Percentiles rank a stretch among this genome's conserved stretches.
Conservation (phyloP, 805 yeast species). For the Spathaspora sp. region DNA sequence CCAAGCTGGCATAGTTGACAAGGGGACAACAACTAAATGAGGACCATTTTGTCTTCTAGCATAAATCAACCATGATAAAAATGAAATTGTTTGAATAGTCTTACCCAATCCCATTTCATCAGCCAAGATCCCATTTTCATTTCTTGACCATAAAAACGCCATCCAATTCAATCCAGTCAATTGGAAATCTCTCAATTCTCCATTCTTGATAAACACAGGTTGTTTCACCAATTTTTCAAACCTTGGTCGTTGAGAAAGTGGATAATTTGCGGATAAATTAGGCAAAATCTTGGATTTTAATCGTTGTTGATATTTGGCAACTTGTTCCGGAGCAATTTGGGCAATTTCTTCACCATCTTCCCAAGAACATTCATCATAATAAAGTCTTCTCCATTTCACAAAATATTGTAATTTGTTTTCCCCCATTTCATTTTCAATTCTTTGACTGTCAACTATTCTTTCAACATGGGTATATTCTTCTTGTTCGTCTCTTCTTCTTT, state of each 20-base stretch:
- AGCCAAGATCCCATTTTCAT: conserved; percentile 95
- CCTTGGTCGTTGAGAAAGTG: conserved; percentile 66
- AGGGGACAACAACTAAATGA: conserved; percentile 91
- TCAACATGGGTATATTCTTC: conserved; percentile 84
- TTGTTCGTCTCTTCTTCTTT: conserved; percentile 76
- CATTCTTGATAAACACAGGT: conserved; percentile 86
- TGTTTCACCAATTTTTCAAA: conserved; percentile 85
- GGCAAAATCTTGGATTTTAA: conserved; percentile 83
- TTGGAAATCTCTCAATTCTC: conserved; percentile 94
- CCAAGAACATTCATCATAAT: conserved; percentile 97
- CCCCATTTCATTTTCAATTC: conserved; percentile 62
- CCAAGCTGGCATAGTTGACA: conserved; percentile 97
- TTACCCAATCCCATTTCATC: conserved; percentile 99
- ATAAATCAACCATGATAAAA: conserved; percentile 89
- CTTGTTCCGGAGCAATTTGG: conserved; percentile 76
- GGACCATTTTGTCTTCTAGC: conserved; percentile 98
- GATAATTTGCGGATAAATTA: conserved; percentile 72
- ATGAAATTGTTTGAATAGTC: conserved; percentile 94
- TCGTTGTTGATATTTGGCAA: conserved; percentile 76
- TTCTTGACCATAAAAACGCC: conserved; percentile 98
- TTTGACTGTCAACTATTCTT: conserved; percentile 81
- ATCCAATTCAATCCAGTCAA: conserved; percentile 98
- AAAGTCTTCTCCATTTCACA: conserved; percentile 90
- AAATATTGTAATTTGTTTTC: conserved; percentile 70
- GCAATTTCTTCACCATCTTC: conserved; percentile 89